Evolutionary conservation across 2,329 filamentous ascomycete genomes (phyloP).

Genomic region (Fusarium sp.): DNA sequence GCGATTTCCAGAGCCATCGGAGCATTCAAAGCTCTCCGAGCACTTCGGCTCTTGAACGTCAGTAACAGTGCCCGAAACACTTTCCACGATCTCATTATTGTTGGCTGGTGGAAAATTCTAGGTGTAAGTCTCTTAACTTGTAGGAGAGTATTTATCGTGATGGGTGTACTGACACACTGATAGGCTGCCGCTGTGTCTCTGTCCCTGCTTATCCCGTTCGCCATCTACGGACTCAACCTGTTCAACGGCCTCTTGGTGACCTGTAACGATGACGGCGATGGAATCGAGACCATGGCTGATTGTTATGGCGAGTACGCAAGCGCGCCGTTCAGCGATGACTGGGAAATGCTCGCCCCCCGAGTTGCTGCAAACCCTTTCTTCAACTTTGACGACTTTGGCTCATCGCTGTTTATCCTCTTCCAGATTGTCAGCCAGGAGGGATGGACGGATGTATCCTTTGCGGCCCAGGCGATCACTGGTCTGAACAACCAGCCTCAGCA

Average conservation of each 20-base stretch:
- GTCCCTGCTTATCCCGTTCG: conserved; percentile 94
- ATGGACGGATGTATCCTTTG: conserved; percentile 94
- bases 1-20: conserved; percentile 91
- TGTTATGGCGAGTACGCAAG: conserved; percentile 88
- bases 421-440: conserved; percentile 99
- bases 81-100: conserved; percentile 95
- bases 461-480: conserved; percentile 84
- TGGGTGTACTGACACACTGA: background rate
- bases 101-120: conserved; percentile 93
- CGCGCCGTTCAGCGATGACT: conserved; percentile 77
- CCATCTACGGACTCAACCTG: conserved; percentile 93
- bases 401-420: conserved; percentile 94
- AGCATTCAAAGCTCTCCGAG: conserved; percentile 95
- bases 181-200: conserved; percentile 90
- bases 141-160: background rate
- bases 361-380: conserved; percentile 85
- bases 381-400: conserved; percentile 95
- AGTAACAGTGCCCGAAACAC: conserved; percentile 96
- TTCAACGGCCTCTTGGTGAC: conserved; percentile 84
- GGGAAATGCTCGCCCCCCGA: conserved; percentile 86
- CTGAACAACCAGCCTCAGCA: conserved; percentile 77
- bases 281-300: conserved; percentile 71
- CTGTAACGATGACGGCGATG: conserved; percentile 76
- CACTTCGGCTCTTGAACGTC: conserved; percentile 90
- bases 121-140: conserved; percentile 66